Evolutionary conservation across 2,329 filamentous ascomycete species (phyloP).

Genomic region (Botryotinia convoluta): DNA sequence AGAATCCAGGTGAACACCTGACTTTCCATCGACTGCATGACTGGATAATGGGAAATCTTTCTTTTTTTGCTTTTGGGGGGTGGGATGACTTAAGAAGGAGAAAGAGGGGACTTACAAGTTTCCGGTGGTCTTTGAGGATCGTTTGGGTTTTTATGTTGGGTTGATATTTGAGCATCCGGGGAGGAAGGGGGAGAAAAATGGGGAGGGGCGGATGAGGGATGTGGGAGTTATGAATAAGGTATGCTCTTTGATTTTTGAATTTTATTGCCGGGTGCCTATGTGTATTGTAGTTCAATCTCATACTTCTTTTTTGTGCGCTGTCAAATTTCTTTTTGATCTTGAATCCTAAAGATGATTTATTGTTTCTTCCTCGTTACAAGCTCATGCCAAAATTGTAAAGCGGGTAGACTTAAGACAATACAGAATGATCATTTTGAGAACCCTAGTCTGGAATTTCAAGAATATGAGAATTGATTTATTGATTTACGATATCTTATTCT

Average conservation of each 20-base stretch:
- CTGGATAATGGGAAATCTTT: background rate
- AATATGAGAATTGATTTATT: background rate
- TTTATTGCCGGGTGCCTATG: background rate
- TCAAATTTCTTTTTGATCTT: background rate
- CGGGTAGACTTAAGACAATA: background rate
- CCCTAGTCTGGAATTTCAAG: background rate
- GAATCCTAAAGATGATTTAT: background rate
- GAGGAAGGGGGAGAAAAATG: background rate
- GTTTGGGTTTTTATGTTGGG: background rate
- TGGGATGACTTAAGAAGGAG: background rate
- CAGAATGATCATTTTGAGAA: background rate
- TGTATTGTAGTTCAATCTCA: background rate
- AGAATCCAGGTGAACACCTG: background rate
- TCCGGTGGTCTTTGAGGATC: too few species aligned
- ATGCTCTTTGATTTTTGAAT: background rate
- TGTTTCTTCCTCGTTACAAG: background rate
- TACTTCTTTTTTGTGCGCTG: background rate
- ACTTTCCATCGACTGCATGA: background rate
- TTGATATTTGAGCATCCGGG: background rate
- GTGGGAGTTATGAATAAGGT: background rate
- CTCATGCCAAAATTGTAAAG: background rate
- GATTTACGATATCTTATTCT: background rate
- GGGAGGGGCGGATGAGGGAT: background rate
- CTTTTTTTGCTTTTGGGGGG: background rate
- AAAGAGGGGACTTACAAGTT: background rate